Evolutionary conservation across 164 flowering plant species (phyloP).

Genomic region (Akebia trifoliata): DNA sequence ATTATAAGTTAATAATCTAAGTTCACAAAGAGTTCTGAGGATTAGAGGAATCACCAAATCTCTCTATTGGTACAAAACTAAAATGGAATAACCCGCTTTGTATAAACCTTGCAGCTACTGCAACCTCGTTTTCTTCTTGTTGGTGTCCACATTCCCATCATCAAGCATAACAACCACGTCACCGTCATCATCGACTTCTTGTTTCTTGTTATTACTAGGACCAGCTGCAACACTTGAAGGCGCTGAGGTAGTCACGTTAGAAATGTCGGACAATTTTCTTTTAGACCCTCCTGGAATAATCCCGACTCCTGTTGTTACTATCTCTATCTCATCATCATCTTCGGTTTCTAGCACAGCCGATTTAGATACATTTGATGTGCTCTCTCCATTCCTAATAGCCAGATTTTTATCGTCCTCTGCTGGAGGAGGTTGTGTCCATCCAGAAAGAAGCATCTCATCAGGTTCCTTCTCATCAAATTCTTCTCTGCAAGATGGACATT

Average conservation of each 20-base stretch:
- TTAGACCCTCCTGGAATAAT: conserved; percentile 39
- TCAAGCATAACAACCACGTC: conserved; percentile 39
- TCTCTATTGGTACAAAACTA: conserved; percentile 31
- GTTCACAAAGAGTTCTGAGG: conserved; percentile 1
- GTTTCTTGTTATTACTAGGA: conserved; percentile 14
- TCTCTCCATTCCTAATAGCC: conserved; percentile 38
- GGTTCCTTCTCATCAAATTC: conserved; percentile 94
- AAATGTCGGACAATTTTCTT: conserved; percentile 50
- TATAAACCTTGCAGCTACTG: conserved; percentile 20
- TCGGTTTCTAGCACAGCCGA: conserved; percentile 19
- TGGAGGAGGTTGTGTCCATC: conserved; percentile 60
- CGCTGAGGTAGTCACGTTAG: conserved; percentile 10
- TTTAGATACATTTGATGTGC: conserved; percentile 40
- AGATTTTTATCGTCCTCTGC: conserved; percentile 25
- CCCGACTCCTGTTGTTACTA: conserved; percentile 20
- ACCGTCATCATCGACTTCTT: conserved; percentile 32
- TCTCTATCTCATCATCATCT: conserved; percentile 36
- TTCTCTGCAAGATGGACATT: conserved; percentile 41
- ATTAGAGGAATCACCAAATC: neutral
- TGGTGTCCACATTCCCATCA: conserved; percentile 18
- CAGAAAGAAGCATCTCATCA: conserved; percentile 87
- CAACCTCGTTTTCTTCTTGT: conserved; percentile 42
- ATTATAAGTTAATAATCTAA: neutral
- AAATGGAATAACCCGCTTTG: conserved; percentile 5
- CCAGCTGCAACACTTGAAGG: conserved; percentile 16